Conservation (phyloP, 768 basidiomycete genomes). For the Trametes cubensis region DNA sequence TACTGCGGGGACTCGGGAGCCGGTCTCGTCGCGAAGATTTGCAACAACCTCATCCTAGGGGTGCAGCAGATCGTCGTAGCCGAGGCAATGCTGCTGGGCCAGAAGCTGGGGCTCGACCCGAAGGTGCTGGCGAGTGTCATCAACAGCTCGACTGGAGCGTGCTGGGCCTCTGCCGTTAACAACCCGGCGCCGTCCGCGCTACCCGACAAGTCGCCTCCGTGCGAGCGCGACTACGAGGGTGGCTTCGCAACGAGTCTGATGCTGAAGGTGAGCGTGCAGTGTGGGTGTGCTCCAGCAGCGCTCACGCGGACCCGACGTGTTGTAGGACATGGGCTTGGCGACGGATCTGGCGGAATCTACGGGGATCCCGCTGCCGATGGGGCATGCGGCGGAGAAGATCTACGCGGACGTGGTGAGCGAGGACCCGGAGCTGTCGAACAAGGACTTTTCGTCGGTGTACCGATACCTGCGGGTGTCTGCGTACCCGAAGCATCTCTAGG, state of each 20-base stretch:
- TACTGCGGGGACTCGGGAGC: slow-evolving; percentile 83
- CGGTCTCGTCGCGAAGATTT: slow-evolving; percentile 87
- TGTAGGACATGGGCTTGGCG: slow-evolving; percentile 84
- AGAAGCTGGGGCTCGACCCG: slow-evolving; percentile 78
- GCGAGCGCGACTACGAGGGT: slow-evolving; percentile 80
- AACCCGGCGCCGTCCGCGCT: slow-evolving; percentile 83
- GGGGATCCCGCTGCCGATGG: slow-evolving; percentile 62
- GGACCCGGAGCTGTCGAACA: slow-evolving; percentile 61
- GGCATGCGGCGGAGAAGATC: slow-evolving; percentile 60
- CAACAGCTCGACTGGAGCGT: slow-evolving; percentile 81
- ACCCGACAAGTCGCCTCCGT: slow-evolving; percentile 74
- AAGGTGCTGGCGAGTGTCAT: slow-evolving; percentile 78
- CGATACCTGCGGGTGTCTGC: slow-evolving; percentile 49
- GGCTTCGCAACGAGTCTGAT: slow-evolving; percentile 85
- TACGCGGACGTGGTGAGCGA: slow-evolving; percentile 59
- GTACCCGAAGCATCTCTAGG: slow-evolving; percentile 20
- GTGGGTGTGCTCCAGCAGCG: neutral
- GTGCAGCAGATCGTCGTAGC: slow-evolving; percentile 76
- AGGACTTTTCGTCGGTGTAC: slow-evolving; percentile 86
- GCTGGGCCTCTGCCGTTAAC: slow-evolving; percentile 85
- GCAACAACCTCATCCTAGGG: slow-evolving; percentile 69
- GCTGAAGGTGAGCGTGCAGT: slow-evolving; percentile 62
- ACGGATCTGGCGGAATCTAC: slow-evolving; percentile 57
- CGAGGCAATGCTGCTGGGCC: slow-evolving; percentile 90
- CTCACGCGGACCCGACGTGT: slow-evolving; percentile 9